A percentile compares a stretch with the other conserved stretches of the same genome.
phyloP scores from a whole-genome alignment of 352 stramenopile genomes.

The Phytophthora sp. region DNA sequence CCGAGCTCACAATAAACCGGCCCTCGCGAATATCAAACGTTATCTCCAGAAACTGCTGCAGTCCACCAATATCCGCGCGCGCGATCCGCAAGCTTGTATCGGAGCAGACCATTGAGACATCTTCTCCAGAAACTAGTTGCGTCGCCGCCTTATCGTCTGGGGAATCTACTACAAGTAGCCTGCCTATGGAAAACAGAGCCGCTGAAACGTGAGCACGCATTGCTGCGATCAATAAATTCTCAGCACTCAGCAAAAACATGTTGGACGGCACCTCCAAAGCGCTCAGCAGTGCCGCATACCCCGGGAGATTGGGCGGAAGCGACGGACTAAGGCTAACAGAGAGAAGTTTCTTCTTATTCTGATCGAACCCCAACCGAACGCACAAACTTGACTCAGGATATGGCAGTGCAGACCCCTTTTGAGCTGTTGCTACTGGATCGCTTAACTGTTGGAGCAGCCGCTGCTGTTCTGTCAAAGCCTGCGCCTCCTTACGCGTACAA shows the following conservation, averaged over 20 bases:
- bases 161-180: slow-evolving; percentile 72
- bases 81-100: slow-evolving; percentile 67
- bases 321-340: slow-evolving; percentile 67
- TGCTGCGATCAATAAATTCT: slow-evolving; percentile 75
- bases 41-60: slow-evolving; percentile 81
- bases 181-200: slow-evolving; percentile 74
- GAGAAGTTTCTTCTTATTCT: slow-evolving; percentile 65
- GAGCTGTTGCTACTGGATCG: slow-evolving; percentile 33
- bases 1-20: slow-evolving; percentile 70
- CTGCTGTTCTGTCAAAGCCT: slow-evolving; percentile 66
- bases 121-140: slow-evolving; percentile 77
- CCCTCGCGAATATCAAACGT: slow-evolving; percentile 84
- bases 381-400: slow-evolving; percentile 77
- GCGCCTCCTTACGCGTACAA: slow-evolving; percentile 60
- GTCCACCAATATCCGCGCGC: slow-evolving; percentile 73
- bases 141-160: slow-evolving; percentile 51
- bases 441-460: slow-evolving; percentile 62
- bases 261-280: slow-evolving; percentile 76
- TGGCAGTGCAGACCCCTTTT: slow-evolving; percentile 30
- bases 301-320: slow-evolving; percentile 68
- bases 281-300: slow-evolving; percentile 56
- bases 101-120: slow-evolving; percentile 66
- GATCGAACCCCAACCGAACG: slow-evolving; percentile 68
- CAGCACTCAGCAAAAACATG: slow-evolving; percentile 76
- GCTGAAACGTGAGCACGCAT: slow-evolving; percentile 81